phyloP scores from a whole-genome alignment of 345 rosid genomes.

The Brassica cretica region DNA sequence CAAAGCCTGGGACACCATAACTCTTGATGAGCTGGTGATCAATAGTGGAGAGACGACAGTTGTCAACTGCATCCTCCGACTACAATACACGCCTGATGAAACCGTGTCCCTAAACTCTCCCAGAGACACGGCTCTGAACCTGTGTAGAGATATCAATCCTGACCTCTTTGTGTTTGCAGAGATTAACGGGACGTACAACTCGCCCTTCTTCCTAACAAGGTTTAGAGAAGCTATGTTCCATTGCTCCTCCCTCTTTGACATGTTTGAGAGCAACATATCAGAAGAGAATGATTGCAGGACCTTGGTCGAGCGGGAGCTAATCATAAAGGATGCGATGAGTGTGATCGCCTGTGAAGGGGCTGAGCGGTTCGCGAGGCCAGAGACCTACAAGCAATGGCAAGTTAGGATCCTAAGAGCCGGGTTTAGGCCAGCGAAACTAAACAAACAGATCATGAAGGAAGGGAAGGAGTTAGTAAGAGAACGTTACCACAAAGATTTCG shows the following conservation, averaged over 20 bases:
- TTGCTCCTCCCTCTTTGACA: slow-evolving; percentile 67
- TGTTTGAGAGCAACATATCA: slow-evolving; percentile 51
- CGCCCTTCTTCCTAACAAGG: slow-evolving; percentile 67
- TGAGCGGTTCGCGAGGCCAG: slow-evolving; percentile 70
- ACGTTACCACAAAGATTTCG: slow-evolving; percentile 62
- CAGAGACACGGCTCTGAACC: slow-evolving; percentile 59
- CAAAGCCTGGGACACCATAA: slow-evolving; percentile 74
- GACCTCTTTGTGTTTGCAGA: slow-evolving; percentile 64
- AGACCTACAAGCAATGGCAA: slow-evolving; percentile 83
- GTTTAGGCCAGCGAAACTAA: slow-evolving; percentile 55
- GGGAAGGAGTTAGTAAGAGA: slow-evolving; percentile 46
- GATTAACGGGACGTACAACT: slow-evolving; percentile 60
- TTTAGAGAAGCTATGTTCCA: slow-evolving; percentile 71
- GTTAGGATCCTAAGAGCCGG: slow-evolving; percentile 56
- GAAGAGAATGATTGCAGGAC: slow-evolving; percentile 58
- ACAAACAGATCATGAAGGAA: slow-evolving; percentile 50
- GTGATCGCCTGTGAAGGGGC: slow-evolving; percentile 72
- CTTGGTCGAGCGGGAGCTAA: slow-evolving; percentile 59
- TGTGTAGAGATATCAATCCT: slow-evolving; percentile 60
- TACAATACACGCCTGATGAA: slow-evolving; percentile 68
- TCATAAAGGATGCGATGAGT: slow-evolving; percentile 58
- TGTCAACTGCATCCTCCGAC: slow-evolving; percentile 58
- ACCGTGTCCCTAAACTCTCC: slow-evolving; percentile 53
- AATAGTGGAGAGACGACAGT: slow-evolving; percentile 54
- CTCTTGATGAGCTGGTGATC: slow-evolving; percentile 60